Evolutionary conservation across 139 green algal species (phyloP).

Genomic region (Dunaliella sp.): DNA sequence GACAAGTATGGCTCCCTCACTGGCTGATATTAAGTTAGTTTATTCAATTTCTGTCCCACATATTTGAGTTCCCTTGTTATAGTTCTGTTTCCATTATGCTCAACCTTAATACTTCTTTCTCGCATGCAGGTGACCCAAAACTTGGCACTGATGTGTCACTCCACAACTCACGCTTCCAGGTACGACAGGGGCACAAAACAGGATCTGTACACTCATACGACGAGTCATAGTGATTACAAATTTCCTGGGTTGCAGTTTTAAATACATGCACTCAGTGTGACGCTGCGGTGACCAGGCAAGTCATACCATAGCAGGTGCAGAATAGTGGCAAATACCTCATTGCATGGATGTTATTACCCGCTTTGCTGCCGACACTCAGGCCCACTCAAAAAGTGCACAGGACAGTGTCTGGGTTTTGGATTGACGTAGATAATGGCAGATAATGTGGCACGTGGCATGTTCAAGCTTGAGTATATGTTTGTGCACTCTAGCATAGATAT

Average conservation of each 20-base stretch:
- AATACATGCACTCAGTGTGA: background rate
- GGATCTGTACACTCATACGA: no score
- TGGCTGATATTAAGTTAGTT: background rate
- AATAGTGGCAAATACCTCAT: background rate
- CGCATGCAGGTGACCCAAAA: background rate
- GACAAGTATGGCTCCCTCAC: background rate
- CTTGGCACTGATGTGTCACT: constrained; percentile 3
- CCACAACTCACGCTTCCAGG: background rate
- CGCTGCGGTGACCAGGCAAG: background rate
- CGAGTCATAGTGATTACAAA: no score
- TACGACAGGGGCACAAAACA: no score
- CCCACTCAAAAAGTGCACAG: no score
- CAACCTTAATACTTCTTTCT: background rate
- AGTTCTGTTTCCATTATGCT: background rate
- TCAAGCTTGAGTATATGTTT: no score
- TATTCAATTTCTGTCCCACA: background rate
- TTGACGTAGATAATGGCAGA: no score
- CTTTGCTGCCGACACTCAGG: no score
- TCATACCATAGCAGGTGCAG: background rate
- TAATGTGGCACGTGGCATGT: no score
- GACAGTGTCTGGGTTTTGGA: no score
- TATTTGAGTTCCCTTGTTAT: background rate
- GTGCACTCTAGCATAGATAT: no score
- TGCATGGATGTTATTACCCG: background rate
- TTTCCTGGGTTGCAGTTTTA: background rate